Evolutionary conservation across 768 basidiomycete genomes (phyloP).

Genomic region (Terana coerulea): DNA sequence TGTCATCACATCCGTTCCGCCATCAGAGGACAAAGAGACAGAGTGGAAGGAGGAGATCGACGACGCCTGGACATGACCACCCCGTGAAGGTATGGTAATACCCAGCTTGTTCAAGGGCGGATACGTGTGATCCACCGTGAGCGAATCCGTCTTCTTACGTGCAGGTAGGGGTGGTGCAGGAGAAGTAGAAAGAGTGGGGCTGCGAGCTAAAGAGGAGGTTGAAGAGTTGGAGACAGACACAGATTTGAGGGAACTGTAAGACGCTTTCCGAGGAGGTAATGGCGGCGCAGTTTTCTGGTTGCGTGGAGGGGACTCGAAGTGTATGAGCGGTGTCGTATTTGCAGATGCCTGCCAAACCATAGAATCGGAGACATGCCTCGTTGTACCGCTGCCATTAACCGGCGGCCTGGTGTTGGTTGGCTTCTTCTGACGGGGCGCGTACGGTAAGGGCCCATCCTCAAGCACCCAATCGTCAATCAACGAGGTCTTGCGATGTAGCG

Average conservation of each 20-base stretch:
- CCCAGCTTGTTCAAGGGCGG: conserved; percentile 40
- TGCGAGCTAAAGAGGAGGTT: conserved; percentile 21
- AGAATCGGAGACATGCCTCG: conserved; percentile 21
- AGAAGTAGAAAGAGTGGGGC: conserved; percentile 10
- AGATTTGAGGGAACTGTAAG: conserved; percentile 43
- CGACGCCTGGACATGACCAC: conserved; percentile 53
- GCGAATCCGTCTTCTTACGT: conserved; percentile 38
- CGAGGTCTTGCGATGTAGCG: conserved; percentile 43
- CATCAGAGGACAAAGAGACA: conserved; percentile 72
- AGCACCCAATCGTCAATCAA: conserved; percentile 75
- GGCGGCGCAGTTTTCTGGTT: conserved; percentile 44
- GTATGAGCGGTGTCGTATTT: conserved; percentile 44
- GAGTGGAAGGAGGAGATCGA: conserved; percentile 84
- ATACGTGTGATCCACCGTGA: conserved; percentile 58
- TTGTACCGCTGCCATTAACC: conserved; percentile 2
- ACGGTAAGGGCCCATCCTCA: conserved; percentile 48
- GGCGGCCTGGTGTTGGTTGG: conserved; percentile 13
- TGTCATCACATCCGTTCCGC: conserved; percentile 28
- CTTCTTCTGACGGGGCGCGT: conserved; percentile 21
- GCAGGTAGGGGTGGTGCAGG: conserved; percentile 1
- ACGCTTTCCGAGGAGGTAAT: conserved; percentile 65
- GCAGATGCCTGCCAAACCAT: conserved; percentile 7
- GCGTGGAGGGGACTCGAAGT: conserved; percentile 44
- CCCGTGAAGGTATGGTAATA: conserved; percentile 30
- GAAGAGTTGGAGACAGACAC: conserved; percentile 31